These are phyloP conservation scores for Penicillium rolfsii DNA, from an alignment of 2,329 filamentous ascomycete genomes.

Conservation along the genomic window DNA sequence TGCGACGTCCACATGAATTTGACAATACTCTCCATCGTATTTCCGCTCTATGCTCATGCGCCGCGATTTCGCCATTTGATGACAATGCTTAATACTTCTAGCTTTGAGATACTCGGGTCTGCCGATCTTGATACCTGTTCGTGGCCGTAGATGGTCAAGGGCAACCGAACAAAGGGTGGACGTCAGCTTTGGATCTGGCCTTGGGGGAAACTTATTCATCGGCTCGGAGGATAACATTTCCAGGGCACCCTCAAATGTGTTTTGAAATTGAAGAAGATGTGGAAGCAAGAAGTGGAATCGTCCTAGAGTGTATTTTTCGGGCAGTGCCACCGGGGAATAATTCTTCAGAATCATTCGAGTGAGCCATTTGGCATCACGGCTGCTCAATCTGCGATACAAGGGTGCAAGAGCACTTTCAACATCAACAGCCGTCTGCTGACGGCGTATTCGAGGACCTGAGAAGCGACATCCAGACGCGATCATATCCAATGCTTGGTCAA, in stretches of 20 bases:
- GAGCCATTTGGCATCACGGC: constrained; percentile 83
- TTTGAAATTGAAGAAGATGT: constrained; percentile 68
- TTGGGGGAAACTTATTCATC: constrained; percentile 42
- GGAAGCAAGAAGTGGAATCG: constrained; percentile 72
- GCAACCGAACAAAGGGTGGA: constrained; percentile 39
- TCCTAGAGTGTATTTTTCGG: constrained; percentile 58
- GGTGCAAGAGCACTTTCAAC: constrained; percentile 55
- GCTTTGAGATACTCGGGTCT: constrained; percentile 67
- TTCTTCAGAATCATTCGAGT: constrained; percentile 78
- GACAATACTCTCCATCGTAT: constrained; percentile 87
- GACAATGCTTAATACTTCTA: constrained; percentile 73
- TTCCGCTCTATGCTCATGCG: constrained; percentile 78
- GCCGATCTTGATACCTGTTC: constrained; percentile 65
- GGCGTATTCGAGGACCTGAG: constrained; percentile 67
- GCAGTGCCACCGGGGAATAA: constrained; percentile 68
- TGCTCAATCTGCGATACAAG: constrained; percentile 63
- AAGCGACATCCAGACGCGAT: constrained; percentile 71
- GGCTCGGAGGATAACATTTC: constrained; percentile 52
- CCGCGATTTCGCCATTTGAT: constrained; percentile 63
- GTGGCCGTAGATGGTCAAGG: constrained; percentile 54
- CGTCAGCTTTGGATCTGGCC: constrained; percentile 38
- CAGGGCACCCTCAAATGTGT: constrained; percentile 66
- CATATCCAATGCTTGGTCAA: constrained; percentile 67
- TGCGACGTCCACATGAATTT: constrained; percentile 76
- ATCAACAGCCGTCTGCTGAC: constrained; percentile 41